Base-by-base conservation (phyloP, 768 basidiomycete species). In the Naganishia vishniacii region DNA sequence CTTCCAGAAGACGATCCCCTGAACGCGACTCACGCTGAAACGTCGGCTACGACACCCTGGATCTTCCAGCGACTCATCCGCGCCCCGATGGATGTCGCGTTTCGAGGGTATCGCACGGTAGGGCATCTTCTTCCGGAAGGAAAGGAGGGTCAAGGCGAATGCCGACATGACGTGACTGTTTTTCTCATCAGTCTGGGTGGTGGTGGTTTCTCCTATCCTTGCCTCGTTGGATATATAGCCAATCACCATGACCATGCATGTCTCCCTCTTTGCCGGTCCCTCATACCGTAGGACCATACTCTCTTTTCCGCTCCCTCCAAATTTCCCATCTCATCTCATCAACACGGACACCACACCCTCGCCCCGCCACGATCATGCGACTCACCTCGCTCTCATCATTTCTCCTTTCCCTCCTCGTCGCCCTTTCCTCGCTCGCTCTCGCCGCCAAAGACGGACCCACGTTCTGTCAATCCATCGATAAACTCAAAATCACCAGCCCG, bases 401-500 rank as follows among this genome's bases (percentile, higher is more conserved):
- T n/a, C n/a, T n/a, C n/a, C n/a, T n/a, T n/a, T n/a, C 37, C 53
- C 13, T 41, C 20, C n/a, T 34, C 53, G 12, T 40, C 34, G 1
- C 31, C 53, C 31, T 56, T 34, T 2, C 40, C 53, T 3, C 37
- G 2, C 53, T 34, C 53, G 34, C 37, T 34, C 1, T 23, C 12
- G 34, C 34, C 53, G 37, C 15, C n/a, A 11, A 40, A n/a, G 53
- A 25, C 34, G 53, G 53, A 9, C n/a, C 20, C 12, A 25, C 53
- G 23, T 40, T 56, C 20, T 56, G 53, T 26, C 53, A 56, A 56
- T 4, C 34, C 31, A 34, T 56, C 53, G 53, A 56, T 13, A 56
- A 56, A 18, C 53, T 56, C 53, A 56, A 56, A 56, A 34, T 56
- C 53, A 56, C 53, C 37, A n/a, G 18, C 2, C 53, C 53, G 20